Evolutionary conservation across 129 eudicot genomes (phyloP).

Genomic region (Flaveria trinervia): DNA sequence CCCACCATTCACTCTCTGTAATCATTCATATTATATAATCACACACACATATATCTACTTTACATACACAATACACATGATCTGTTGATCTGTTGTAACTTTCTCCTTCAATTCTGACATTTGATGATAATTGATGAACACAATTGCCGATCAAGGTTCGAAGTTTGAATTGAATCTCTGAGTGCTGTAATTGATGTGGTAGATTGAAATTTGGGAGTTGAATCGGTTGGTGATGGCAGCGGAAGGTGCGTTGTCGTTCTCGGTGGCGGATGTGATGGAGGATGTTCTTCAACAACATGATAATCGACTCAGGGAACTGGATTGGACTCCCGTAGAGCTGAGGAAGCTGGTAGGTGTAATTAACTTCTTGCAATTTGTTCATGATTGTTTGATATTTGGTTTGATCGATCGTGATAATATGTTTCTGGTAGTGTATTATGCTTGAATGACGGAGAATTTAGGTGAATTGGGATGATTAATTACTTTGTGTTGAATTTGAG

Average conservation of each 20-base stretch:
- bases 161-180: background rate
- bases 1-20: conserved; percentile 31
- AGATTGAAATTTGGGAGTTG: conserved; percentile 16
- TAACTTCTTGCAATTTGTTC: background rate
- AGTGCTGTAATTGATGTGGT: conserved; percentile 18
- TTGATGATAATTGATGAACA: conserved; percentile 10
- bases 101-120: conserved; percentile 28
- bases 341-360: conserved; percentile 70
- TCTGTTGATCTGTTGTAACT: background rate
- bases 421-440: no score
- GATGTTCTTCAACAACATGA: conserved; percentile 97
- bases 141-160: background rate
- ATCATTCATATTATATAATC: conserved; percentile 5
- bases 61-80: no score
- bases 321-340: conserved; percentile 92
- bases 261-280: conserved; percentile 88
- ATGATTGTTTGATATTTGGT: conserved; percentile 11
- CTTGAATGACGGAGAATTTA: no score
- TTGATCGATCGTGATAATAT: background rate
- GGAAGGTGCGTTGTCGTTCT: conserved; percentile 57
- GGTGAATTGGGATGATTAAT: no score
- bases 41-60: background rate
- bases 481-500: background rate
- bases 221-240: conserved; percentile 51
- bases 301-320: conserved; percentile 54